phyloP scores from a whole-genome alignment of 2,329 filamentous ascomycete species.

The Fusarium ramigenum region DNA sequence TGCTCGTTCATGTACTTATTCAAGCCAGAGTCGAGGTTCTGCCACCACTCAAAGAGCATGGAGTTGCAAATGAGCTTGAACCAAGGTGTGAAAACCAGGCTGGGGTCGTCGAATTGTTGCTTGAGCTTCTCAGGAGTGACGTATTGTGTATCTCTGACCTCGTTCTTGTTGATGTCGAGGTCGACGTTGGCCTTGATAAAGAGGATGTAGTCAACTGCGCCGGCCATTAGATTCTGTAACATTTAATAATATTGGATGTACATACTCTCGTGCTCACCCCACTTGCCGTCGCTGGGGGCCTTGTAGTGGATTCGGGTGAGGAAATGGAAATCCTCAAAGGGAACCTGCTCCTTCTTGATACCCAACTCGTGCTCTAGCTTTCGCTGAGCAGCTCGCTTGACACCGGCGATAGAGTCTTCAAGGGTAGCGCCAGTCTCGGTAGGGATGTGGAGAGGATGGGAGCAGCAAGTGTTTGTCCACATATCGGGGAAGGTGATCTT shows the following conservation, averaged over 20 bases:
- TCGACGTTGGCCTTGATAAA: conserved; percentile 97
- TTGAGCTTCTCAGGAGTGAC: conserved; percentile 85
- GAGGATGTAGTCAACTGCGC: conserved; percentile 92
- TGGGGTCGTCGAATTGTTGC: conserved; percentile 82
- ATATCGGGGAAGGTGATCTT: conserved; percentile 99
- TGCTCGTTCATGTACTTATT: conserved; percentile 88
- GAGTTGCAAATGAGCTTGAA: conserved; percentile 99
- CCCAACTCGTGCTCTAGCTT: conserved; percentile 96
- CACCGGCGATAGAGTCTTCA: conserved; percentile 81
- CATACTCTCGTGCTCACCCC: conserved; percentile 98
- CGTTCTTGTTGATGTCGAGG: conserved; percentile 83
- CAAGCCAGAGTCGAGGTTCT: conserved; percentile 80
- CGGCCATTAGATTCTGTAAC: conserved; percentile 9
- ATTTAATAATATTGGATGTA: conserved; percentile 26
- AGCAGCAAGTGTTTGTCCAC: conserved; percentile 99
- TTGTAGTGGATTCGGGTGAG: conserved; percentile 98
- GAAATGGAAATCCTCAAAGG: conserved; percentile 90
- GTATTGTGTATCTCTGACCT: conserved; percentile 86
- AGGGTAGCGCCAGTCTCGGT: conserved; percentile 89
- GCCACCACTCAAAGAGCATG: conserved; percentile 99
- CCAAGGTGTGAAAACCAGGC: conserved; percentile 93
- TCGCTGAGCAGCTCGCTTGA: conserved; percentile 89
- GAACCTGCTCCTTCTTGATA: conserved; percentile 88
- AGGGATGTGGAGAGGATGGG: conserved; percentile 90
- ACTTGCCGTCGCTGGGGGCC: conserved; percentile 95